Conservation (phyloP, 2,329 filamentous ascomycete species). For the Samsoniella hepiali region DNA sequence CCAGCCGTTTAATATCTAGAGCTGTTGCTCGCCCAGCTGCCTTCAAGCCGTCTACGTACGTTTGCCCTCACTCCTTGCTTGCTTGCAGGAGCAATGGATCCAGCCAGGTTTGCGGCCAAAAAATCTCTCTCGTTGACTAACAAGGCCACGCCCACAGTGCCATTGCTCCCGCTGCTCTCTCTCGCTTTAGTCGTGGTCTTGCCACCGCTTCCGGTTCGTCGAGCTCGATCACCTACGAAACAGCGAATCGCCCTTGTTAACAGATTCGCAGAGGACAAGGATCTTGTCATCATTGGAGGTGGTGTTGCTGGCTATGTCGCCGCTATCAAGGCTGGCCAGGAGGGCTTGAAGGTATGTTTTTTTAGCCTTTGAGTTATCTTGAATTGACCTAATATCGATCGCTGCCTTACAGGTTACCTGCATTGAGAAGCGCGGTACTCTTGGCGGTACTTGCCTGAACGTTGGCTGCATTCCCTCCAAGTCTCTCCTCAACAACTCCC, state of each 20-base stretch:
- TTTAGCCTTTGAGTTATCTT: background rate
- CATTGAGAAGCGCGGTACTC: slow-evolving; percentile 94
- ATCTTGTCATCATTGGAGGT: slow-evolving; percentile 95
- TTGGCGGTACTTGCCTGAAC: slow-evolving; percentile 97
- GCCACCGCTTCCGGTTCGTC: slow-evolving; percentile 55
- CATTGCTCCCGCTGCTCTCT: slow-evolving; percentile 42
- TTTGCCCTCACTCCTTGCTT: slow-evolving; percentile 19
- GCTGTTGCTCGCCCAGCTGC: slow-evolving; percentile 52
- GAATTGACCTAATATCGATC: slow-evolving; percentile 16
- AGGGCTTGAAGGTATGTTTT: slow-evolving; percentile 79
- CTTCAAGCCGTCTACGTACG: slow-evolving; percentile 54
- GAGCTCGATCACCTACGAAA: slow-evolving; percentile 3
- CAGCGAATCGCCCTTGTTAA: slow-evolving; percentile 33
- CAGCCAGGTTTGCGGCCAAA: slow-evolving; percentile 3
- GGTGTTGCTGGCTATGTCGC: slow-evolving; percentile 98
- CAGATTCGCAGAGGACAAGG: slow-evolving; percentile 73
- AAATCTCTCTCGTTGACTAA: slow-evolving; percentile 25
- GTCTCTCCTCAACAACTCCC: slow-evolving; percentile 98
- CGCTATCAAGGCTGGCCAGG: slow-evolving; percentile 97
- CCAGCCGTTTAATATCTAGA: slow-evolving; percentile 59
- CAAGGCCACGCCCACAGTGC: slow-evolving; percentile 35
- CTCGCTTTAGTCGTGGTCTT: slow-evolving; percentile 57
- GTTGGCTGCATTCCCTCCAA: slow-evolving; percentile 99
- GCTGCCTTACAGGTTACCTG: slow-evolving; percentile 69
- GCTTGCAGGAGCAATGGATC: background rate